Base-by-base conservation (phyloP, 2,329 filamentous ascomycete genomes). In the Geosmithia morbida region DNA sequence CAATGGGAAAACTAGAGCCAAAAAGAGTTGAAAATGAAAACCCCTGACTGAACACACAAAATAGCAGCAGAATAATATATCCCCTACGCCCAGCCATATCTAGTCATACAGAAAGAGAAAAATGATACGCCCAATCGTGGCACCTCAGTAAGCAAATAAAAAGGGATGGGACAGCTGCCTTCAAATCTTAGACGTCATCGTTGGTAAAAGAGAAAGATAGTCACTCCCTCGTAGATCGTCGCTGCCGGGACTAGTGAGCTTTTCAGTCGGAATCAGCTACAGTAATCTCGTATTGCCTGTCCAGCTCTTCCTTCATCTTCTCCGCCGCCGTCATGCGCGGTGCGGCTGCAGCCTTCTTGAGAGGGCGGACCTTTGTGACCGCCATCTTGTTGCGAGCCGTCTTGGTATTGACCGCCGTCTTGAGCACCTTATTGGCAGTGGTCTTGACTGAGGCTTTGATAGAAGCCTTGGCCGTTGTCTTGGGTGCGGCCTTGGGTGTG, bases 281-380 rank as follows among this genome's bases (percentile, higher is more conserved):
- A n/a, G 43, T 45, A 14, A 45, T 45, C 17, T 45, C 43, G 26
- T 45, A 45, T 16, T 45, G 43, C 3, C 14, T 20, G 17, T 45
- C 43, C 22, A 45, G 18, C 22, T 45, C 43, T 33, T 37, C 26
- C 43, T 45, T 18, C 11, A 5, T 45, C 48, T 16, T 49, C 16
- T 0, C 52, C 51, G 41, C 51, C 43, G 46, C 51, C 47, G 48
- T 51, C 49, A 37, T 53, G 46, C 11, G 49, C 43, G 14, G 49
- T 41, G 17, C 48, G 22, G 16, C 46, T 45, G 1, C 50, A 46
- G 17, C 47, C 51, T 16, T 18, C 20, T 18, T 47, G 13, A 1
- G 4, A 29, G 7, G 3, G 14, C 13, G 16, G 10, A 3, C 39
- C 43, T 17, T 49, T 41, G 7, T 48, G 37, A 26, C 19, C 3